phyloP scores from a whole-genome alignment of 768 basidiomycete species.

The Podaxis sp. region DNA sequence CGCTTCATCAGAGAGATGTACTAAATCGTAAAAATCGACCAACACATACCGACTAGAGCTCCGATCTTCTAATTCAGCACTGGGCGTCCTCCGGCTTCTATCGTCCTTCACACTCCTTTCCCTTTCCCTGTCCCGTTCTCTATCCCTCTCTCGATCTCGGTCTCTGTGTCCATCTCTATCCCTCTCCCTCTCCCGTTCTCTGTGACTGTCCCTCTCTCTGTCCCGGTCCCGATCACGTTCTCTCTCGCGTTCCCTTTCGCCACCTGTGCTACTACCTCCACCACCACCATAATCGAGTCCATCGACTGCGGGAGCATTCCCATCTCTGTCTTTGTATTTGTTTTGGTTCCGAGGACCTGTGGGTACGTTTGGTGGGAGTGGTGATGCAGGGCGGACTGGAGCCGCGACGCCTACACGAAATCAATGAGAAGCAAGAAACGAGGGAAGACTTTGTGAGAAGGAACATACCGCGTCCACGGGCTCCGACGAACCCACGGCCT shows the following conservation, averaged over 20 bases:
- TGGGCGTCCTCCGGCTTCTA: constrained; percentile 49
- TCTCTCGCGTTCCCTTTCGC: constrained; percentile 6
- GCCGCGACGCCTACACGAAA: constrained; percentile 39
- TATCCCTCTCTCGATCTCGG: constrained; percentile 2
- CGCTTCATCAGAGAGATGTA: not conserved
- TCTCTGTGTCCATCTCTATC: constrained; percentile 1
- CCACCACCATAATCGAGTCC: constrained; percentile 77
- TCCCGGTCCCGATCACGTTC: constrained; percentile 30
- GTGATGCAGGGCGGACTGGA: constrained; percentile 77
- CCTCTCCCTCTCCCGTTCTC: constrained; percentile 6
- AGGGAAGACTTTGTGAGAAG: constrained; percentile 11
- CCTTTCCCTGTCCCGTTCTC: constrained; percentile 8
- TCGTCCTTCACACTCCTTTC: constrained; percentile 3
- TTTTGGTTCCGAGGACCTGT: constrained; percentile 88
- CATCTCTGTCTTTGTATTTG: constrained; percentile 88
- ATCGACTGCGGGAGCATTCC: constrained; percentile 81
- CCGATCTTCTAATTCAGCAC: constrained; percentile 69
- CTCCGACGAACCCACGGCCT: constrained; percentile 40
- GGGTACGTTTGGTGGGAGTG: constrained; percentile 83
- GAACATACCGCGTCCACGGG: constrained; percentile 41
- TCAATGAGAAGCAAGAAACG: constrained; percentile 10
- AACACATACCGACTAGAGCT: constrained; percentile 53
- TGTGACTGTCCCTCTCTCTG: constrained; percentile 11
- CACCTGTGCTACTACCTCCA: constrained; percentile 47
- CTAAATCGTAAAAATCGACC: not conserved